These are phyloP conservation scores for Hippophae tibetana DNA, from an alignment of 306 rosid genomes.

Conservation along the genomic window DNA sequence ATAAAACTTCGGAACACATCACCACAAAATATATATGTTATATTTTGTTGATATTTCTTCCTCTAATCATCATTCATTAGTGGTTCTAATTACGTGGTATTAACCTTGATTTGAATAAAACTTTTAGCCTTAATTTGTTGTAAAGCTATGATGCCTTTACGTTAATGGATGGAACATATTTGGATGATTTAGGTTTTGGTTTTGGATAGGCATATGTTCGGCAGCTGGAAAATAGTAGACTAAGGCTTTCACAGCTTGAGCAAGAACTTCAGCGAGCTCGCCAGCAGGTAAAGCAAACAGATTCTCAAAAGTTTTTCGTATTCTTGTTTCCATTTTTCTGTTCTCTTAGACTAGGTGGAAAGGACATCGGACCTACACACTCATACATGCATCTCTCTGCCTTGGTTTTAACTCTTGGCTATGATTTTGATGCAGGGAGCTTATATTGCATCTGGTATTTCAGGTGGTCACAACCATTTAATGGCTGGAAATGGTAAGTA, in stretches of 20 bases:
- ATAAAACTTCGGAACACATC: too few relatives aligned
- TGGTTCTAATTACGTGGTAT: background rate
- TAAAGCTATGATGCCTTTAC: background rate
- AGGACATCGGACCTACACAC: too few relatives aligned
- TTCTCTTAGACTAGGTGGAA: too few relatives aligned
- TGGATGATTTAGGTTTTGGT: constrained; percentile 42
- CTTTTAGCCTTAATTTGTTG: background rate
- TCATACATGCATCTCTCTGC: background rate
- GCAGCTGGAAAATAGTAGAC: constrained; percentile 59
- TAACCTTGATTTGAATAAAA: background rate
- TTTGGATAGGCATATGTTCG: constrained; percentile 82
- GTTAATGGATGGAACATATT: constrained; percentile 26
- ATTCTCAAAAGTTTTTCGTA: background rate
- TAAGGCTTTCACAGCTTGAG: constrained; percentile 59
- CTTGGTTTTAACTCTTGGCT: constrained; percentile 5
- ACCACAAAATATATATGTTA: too few relatives aligned
- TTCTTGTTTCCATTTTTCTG: too few relatives aligned
- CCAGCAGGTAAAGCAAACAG: constrained; percentile 48
- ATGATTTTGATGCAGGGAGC: constrained; percentile 32
- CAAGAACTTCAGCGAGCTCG: constrained; percentile 66
- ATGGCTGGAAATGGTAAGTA: constrained; percentile 43
- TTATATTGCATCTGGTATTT: constrained; percentile 26
- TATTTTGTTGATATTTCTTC: too few relatives aligned
- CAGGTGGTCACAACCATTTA: constrained; percentile 39
- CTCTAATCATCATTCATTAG: too few relatives aligned